Conservation (phyloP, 208 protist species). For the Trypanosoma caninum region DNA sequence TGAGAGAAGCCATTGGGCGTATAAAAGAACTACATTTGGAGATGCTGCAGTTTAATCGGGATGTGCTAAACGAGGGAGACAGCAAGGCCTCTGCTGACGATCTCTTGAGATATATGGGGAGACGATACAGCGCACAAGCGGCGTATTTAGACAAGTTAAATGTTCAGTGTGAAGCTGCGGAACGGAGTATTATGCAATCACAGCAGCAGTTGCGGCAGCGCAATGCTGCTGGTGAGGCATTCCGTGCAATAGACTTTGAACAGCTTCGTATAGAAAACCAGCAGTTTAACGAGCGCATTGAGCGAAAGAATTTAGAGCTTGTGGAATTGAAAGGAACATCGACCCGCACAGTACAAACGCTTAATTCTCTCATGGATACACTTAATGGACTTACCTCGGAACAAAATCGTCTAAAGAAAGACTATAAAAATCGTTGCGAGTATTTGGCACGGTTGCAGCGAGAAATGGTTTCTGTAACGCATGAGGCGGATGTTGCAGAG, state of each 20-base stretch:
- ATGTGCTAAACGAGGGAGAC: conserved; percentile 40
- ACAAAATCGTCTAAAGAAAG: conserved; percentile 78
- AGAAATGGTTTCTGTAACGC: conserved; percentile 57
- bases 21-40: conserved; percentile 79
- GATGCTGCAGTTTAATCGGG: conserved; percentile 62
- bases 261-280: conserved; percentile 96
- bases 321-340: conserved; percentile 93
- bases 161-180: conserved; percentile 72
- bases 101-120: conserved; percentile 79
- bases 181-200: conserved; percentile 72
- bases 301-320: conserved; percentile 93
- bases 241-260: conserved; percentile 94
- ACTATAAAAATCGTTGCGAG: conserved; percentile 78
- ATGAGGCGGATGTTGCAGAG: conserved; percentile 68
- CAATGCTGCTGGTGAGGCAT: conserved; percentile 87
- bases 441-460: conserved; percentile 63
- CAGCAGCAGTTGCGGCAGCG: conserved; percentile 89
- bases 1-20: conserved; percentile 68
- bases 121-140: conserved; percentile 55
- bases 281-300: conserved; percentile 93
- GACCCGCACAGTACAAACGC: conserved; percentile 89
- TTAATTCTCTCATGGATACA: conserved; percentile 88
- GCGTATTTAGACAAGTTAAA: conserved; percentile 86
- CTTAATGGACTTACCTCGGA: conserved; percentile 84
- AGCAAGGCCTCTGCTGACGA: conserved; percentile 70